Base-by-base conservation (phyloP, 495 filamentous ascomycete species). In the Aspergillus asperescens region DNA sequence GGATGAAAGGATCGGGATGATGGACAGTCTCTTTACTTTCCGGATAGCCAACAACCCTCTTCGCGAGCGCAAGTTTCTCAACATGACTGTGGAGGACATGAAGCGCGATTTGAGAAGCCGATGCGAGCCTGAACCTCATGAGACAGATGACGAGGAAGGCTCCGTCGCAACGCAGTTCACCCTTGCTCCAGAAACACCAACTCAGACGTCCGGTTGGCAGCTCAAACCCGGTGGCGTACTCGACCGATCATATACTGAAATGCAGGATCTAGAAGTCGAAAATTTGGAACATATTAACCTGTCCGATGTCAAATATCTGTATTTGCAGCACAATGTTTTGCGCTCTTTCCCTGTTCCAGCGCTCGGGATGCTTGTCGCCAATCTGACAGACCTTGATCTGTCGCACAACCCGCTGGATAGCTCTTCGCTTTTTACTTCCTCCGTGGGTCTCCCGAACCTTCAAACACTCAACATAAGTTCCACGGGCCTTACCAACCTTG, bases 11-110 rank as follows among this genome's bases (percentile, higher is more conserved):
- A 81, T 97, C 51, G 88, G 87, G 5, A 67, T 81, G 23, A 95
- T 97, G 88, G 81, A 89, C 4, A 84, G 69, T 43, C 72, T 98
- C 7, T 75, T 78, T 7, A 82, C 81, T 50, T 77, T 96, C 32
- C 80, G 80, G 9, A 75, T 98, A 29, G 81, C 83, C 39, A 89
- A 88, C 12, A 98, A 98, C 61, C 93, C 93, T 5, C 68, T 98
- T 10, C 75, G 85, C 38, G 90, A 96, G 57, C 89, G 87, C 57
- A 94, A 87, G 64, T 86, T 93, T 48, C 73, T 90, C 25, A 84
- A 73, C 18, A 87, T 95, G 76, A 75, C 77, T 20, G 89, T 88
- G 0, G 87, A 89, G 16, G 87, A 90, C 46, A 66, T 98, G 59
- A 96, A 95, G 70, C 77, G 77, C 35, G 83, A 85, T 56, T 73